phyloP scores from a whole-genome alignment of 495 filamentous ascomycete species.

The Usnea hakonensis region DNA sequence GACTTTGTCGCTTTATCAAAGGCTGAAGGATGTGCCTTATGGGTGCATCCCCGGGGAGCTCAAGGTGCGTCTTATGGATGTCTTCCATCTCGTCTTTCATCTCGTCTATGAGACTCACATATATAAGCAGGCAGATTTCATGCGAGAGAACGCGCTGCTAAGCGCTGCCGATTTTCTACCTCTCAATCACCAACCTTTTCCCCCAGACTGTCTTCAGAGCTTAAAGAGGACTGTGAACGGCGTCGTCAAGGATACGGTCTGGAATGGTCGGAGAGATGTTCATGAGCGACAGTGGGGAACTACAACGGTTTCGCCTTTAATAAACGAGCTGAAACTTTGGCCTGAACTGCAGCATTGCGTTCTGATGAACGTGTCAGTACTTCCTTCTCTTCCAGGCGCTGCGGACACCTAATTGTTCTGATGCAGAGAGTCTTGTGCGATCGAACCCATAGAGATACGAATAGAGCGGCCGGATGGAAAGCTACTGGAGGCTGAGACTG shows the following conservation, averaged over 20 bases:
- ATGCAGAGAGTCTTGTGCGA: conserved; percentile 10
- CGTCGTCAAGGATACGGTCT: conserved; percentile 3
- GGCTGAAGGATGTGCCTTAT: neutral
- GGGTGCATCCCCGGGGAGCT: conserved; percentile 2
- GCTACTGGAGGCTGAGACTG: neutral
- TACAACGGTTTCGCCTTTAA: neutral
- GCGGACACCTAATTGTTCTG: neutral
- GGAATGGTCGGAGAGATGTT: conserved; percentile 2
- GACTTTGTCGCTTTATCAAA: neutral
- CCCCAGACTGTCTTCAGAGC: neutral
- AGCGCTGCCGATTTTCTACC: neutral
- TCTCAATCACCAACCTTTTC: neutral
- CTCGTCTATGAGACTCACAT: neutral
- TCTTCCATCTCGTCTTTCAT: neutral
- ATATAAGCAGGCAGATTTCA: neutral
- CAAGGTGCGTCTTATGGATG: neutral
- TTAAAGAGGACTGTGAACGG: neutral
- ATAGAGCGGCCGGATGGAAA: neutral
- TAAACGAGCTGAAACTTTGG: neutral
- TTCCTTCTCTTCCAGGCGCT: neutral
- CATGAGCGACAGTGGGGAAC: conserved; percentile 17
- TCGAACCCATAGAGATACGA: conserved; percentile 3
- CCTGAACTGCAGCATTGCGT: neutral
- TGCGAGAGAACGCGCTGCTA: neutral
- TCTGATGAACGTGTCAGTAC: conserved; percentile 12